Evolutionary conservation across 495 filamentous ascomycete species (phyloP).

Genomic region (Margaritispora aquatica): DNA sequence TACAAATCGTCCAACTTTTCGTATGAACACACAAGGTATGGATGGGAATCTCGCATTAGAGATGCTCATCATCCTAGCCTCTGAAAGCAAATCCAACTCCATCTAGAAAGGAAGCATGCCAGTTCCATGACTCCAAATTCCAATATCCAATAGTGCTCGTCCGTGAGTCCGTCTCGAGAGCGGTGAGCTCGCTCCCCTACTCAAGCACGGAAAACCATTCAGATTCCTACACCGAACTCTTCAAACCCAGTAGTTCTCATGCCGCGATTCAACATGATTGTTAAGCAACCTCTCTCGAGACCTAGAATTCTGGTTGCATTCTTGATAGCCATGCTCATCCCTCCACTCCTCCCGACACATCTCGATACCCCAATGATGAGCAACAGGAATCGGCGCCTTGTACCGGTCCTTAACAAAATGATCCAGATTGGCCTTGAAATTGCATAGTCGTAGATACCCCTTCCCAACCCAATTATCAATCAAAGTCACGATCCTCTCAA

Average conservation of each 20-base stretch:
- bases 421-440: constrained; percentile 46
- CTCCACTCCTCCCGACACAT: background rate
- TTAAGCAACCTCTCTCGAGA: background rate
- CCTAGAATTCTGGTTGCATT: constrained; percentile 11
- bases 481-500: constrained; percentile 39
- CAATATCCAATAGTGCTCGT: background rate
- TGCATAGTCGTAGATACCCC: constrained; percentile 38
- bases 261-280: background rate
- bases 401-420: constrained; percentile 10
- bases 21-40: background rate
- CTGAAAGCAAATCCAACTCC: background rate
- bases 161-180: background rate
- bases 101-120: background rate
- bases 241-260: background rate
- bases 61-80: background rate
- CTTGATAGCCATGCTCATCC: constrained; percentile 11
- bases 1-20: background rate
- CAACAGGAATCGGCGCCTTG: background rate
- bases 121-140: background rate
- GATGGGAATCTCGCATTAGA: too few species aligned
- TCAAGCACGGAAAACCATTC: too few species aligned
- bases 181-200: too few species aligned
- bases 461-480: constrained; percentile 48
- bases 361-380: background rate
- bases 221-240: background rate